Base-by-base conservation (phyloP, 768 basidiomycete species). In the Boletus coccyginus region DNA sequence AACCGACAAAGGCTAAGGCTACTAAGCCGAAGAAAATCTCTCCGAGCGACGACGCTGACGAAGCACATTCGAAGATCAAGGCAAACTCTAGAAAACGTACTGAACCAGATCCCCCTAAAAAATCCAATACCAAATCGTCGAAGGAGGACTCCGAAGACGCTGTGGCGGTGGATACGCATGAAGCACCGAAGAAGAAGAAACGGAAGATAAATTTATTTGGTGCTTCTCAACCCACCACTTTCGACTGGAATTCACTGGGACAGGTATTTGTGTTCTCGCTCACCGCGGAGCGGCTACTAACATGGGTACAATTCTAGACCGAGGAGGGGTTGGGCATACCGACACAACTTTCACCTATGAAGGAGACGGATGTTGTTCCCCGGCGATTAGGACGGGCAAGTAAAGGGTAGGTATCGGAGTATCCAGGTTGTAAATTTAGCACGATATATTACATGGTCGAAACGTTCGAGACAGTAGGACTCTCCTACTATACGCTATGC, bases 201-300 rank as follows among this genome's bases (percentile, higher is more conserved):
- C 80, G 86, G 58, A 88, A 84, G 71, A 82, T 90, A 52, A 83
- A 84, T 56, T 61, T 87, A n/a, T 86, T 86, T 63, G 73, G 75
- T 7, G 52, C 70, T 27, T 72, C 74, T 36, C 71, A 77, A 53
- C 74, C 77, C 17, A 58, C 69, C 17, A 71, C 76, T 17, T 78
- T 78, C 46, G 63, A 76, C 24, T 84, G 84, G 73, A 74, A 78
- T 58, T 72, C 77, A 58, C 58, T 77, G 46, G 63, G 67, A 36
- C 70, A 73, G 67, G 80, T 79, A 64, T 19, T 57, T 43, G 62
- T 62, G 35, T 43, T 50, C 44, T 53, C 32, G 16, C 24, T 42
- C 21, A 50, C 5, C 45, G 31, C 48, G 10, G 41, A 29, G 12
- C 54, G 43, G 16, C 36, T 24, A 39, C 53, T 52, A 33, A 57